These are phyloP conservation scores for Hypoxylon sp. DNA, from an alignment of 2,329 filamentous ascomycete species.

Conservation along the genomic window DNA sequence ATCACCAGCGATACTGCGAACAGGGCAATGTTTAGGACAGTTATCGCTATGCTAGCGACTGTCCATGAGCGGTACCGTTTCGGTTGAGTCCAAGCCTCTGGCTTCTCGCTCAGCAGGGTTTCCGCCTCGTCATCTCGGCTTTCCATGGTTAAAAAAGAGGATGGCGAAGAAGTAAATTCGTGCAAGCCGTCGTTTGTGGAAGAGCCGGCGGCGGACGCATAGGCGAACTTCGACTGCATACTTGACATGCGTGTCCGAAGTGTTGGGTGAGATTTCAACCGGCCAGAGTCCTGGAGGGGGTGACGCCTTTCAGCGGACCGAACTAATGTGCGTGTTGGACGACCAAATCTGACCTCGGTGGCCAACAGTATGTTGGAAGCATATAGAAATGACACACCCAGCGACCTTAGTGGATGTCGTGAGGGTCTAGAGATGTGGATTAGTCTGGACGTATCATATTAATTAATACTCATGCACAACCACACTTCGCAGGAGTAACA, in stretches of 20 bases:
- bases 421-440: conserved; percentile 2
- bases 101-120: conserved; percentile 22
- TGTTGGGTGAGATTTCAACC: conserved; percentile 4
- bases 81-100: neutral
- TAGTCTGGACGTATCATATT: neutral
- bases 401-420: neutral
- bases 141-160: conserved; percentile 18
- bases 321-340: conserved; percentile 5
- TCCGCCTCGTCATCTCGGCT: conserved; percentile 26
- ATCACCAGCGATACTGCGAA: conserved; percentile 31
- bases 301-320: neutral
- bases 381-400: conserved; percentile 4
- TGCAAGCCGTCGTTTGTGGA: neutral
- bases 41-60: conserved; percentile 13
- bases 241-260: neutral
- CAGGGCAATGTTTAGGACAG: conserved; percentile 23
- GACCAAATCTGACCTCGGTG: neutral
- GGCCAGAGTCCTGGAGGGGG: neutral
- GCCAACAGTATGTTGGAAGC: conserved; percentile 12
- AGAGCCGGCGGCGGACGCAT: neutral
- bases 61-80: conserved; percentile 2
- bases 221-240: conserved; percentile 15
- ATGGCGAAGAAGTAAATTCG: conserved; percentile 5
- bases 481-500: neutral
- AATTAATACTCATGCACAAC: conserved; percentile 9